phyloP scores from a whole-genome alignment of 139 green algal genomes.

The Chlorokybus atmophyticus region DNA sequence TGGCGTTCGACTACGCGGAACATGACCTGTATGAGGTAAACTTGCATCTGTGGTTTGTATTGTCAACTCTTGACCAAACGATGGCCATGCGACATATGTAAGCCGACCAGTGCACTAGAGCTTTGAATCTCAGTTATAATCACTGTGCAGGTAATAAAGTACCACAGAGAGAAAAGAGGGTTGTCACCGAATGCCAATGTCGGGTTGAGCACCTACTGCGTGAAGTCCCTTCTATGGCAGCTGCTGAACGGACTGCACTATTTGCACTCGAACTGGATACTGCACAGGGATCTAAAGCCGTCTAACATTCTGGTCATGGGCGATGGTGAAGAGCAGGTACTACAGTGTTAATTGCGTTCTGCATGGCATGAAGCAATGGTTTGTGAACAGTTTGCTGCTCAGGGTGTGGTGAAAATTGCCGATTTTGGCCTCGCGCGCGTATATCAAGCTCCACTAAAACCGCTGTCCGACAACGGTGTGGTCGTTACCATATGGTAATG shows the following conservation, averaged over 20 bases:
- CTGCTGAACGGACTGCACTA: slow-evolving; percentile 37
- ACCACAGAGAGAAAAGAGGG: slow-evolving; percentile 20
- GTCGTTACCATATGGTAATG: slow-evolving; percentile 2
- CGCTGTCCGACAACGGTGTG: slow-evolving; percentile 29
- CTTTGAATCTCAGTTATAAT: no score
- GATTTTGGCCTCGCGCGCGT: slow-evolving; percentile 39
- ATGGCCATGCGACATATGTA: no score
- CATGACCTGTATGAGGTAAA: slow-evolving; percentile 32
- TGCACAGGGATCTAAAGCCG: slow-evolving; percentile 41
- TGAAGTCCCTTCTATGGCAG: slow-evolving; percentile 44
- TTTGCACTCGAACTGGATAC: slow-evolving; percentile 37
- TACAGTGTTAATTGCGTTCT: no score
- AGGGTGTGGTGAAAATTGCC: slow-evolving; percentile 34
- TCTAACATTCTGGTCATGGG: slow-evolving; percentile 38
- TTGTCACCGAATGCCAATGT: not conserved
- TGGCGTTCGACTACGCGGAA: slow-evolving; percentile 35
- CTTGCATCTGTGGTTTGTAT: no score
- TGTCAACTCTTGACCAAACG: no score
- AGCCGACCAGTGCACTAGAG: no score
- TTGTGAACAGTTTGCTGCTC: no score
- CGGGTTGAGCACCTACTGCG: slow-evolving; percentile 15
- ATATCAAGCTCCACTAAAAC: slow-evolving; percentile 29
- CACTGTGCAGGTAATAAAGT: slow-evolving; percentile 27
- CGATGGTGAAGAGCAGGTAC: slow-evolving; percentile 27
- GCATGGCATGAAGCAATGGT: no score